A percentile compares a stretch with the other conserved stretches of the same genome.
Conservation (phyloP, 805 yeast species). For the Candida methanosorbosa region DNA sequence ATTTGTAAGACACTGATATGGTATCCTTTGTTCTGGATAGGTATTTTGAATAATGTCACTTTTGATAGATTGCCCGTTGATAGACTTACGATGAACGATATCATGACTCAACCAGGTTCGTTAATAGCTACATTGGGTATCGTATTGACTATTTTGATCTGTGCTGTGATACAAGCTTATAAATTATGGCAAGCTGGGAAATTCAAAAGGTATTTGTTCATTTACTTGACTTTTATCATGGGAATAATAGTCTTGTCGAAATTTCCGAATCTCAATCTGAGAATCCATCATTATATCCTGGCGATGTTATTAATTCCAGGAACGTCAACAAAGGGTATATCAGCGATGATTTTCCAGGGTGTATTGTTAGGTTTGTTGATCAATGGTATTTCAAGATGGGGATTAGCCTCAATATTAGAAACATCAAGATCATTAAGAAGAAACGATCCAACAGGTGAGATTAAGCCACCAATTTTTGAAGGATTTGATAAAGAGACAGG, state of each 20-base stretch:
- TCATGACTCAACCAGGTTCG: conserved; percentile 73
- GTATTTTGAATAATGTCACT: conserved; percentile 76
- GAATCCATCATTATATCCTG: conserved; percentile 74
- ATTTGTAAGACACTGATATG: conserved; percentile 44
- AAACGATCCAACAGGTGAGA: conserved; percentile 58
- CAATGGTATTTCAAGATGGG: conserved; percentile 90
- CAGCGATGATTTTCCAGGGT: conserved; percentile 77
- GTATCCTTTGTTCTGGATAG: conserved; percentile 81
- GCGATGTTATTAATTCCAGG: conserved; percentile 79
- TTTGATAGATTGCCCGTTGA: conserved; percentile 88
- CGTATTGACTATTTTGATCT: conserved; percentile 33
- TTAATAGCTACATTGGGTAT: conserved; percentile 51
- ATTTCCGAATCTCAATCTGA: conserved; percentile 61
- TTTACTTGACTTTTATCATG: conserved; percentile 39
- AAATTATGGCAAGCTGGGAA: conserved; percentile 73
- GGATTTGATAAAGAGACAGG: conserved; percentile 18
- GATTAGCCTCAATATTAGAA: conserved; percentile 81
- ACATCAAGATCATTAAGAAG: conserved; percentile 58
- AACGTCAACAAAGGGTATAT: conserved; percentile 61
- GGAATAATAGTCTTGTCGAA: conserved; percentile 35
- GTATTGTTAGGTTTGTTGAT: conserved; percentile 70
- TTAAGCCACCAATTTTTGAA: conserved; percentile 41
- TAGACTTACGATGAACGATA: conserved; percentile 63
- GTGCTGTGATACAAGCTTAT: conserved; percentile 67
- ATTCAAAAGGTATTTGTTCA: conserved; percentile 46